Evolutionary conservation across 805 yeast species (phyloP).

Genomic region (Metschnikowia hibisci): DNA sequence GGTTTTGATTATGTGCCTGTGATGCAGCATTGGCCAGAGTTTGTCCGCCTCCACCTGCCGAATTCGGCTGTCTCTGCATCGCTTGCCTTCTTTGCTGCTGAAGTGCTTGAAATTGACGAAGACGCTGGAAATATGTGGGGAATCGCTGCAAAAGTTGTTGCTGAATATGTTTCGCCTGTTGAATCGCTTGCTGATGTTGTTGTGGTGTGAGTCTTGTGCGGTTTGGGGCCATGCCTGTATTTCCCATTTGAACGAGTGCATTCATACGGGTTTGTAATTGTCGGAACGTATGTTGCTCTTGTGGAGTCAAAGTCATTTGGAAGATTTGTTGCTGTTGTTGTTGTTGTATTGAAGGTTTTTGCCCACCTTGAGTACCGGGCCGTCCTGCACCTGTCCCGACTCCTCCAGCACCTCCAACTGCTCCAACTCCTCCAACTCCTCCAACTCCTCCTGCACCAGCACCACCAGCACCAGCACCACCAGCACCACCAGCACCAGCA

Average conservation of each 20-base stretch:
- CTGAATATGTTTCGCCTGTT: constrained; percentile 38
- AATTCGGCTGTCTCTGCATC: constrained; percentile 18
- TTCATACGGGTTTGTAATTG: constrained; percentile 38
- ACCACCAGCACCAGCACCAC: too few species aligned
- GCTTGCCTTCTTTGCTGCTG: constrained; percentile 24
- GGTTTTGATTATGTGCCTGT: background rate
- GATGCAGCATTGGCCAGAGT: constrained; percentile 1
- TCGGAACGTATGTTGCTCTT: constrained; percentile 40
- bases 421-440: too few species aligned
- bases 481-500: too few species aligned
- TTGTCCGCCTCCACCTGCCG: background rate
- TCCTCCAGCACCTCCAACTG: too few species aligned
- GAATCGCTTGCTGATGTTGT: constrained; percentile 43
- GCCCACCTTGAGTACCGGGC: constrained; percentile 15
- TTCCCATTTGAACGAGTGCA: constrained; percentile 40
- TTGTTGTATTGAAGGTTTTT: constrained; percentile 30
- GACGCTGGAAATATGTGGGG: constrained; percentile 35
- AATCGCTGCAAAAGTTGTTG: constrained; percentile 36
- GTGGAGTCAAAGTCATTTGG: constrained; percentile 37
- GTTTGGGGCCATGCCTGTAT: constrained; percentile 42
- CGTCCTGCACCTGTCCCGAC: constrained; percentile 5
- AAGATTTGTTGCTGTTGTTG: constrained; percentile 46
- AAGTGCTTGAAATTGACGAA: constrained; percentile 33
- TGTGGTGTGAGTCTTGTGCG: constrained; percentile 38
- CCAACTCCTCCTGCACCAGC: too few species aligned